These are phyloP conservation scores for Umbelopsis sp. DNA, from an alignment of 192 early-diverging fungal species.

Conservation along the genomic window DNA sequence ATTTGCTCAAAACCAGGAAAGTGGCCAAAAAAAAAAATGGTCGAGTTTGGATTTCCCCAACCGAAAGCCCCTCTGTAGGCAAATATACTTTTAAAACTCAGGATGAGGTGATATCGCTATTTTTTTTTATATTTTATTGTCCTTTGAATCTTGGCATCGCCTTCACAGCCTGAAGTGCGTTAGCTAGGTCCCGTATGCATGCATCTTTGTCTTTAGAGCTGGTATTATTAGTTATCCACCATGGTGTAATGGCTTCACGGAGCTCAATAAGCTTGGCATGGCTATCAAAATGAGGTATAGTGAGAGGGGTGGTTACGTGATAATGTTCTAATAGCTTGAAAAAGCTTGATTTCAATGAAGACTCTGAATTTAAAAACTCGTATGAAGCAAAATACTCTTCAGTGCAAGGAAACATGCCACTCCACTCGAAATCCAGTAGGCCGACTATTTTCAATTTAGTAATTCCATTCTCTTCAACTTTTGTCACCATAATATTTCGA, in stretches of 20 bases:
- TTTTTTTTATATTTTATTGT: too few species aligned
- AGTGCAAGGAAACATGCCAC: slow-evolving; percentile 12
- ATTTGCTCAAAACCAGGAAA: not conserved
- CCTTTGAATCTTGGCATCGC: slow-evolving; percentile 3
- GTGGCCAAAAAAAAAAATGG: not conserved
- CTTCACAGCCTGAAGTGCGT: not conserved
- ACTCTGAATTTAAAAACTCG: slow-evolving; percentile 9
- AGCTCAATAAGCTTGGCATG: slow-evolving; percentile 10
- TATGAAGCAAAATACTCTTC: slow-evolving; percentile 14
- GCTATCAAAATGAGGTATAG: not conserved
- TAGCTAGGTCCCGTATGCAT: not conserved
- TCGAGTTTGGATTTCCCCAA: not conserved
- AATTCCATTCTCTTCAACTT: not conserved
- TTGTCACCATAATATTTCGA: slow-evolving; percentile 12
- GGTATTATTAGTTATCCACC: not conserved
- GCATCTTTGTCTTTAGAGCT: not conserved
- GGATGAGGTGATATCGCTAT: not conserved
- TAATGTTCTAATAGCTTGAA: not conserved
- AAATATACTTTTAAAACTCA: not conserved
- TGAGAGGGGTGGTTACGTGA: not conserved
- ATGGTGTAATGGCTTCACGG: not conserved
- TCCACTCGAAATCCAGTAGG: slow-evolving; percentile 11
- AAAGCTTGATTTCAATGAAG: not conserved
- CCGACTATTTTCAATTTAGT: slow-evolving; percentile 1
- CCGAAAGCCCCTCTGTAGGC: not conserved